A percentile compares a stretch with the other conserved stretches of the same genome.
phyloP scores from a whole-genome alignment of 202 grass and related monocot species.

The Zoysia matrella region DNA sequence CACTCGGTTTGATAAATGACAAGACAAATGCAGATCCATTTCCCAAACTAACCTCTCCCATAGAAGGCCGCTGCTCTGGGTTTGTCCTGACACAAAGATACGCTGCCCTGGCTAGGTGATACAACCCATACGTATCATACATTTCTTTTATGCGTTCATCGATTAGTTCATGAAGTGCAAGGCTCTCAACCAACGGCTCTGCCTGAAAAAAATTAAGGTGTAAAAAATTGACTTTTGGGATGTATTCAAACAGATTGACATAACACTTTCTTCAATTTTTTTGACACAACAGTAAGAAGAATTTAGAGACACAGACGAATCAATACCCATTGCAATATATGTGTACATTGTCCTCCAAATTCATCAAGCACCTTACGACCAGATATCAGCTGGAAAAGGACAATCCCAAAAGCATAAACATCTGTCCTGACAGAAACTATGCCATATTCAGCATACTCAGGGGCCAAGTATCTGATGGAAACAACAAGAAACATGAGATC shows the following conservation, averaged over 20 bases:
- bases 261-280: too few relatives aligned
- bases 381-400: slow-evolving; percentile 51
- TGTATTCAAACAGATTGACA: slow-evolving; percentile 20
- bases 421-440: too few relatives aligned
- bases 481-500: slow-evolving; percentile 10
- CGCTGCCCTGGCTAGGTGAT: slow-evolving; percentile 61
- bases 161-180: slow-evolving; percentile 27
- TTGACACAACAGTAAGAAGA: neutral
- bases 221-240: slow-evolving; percentile 7
- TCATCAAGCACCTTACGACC: slow-evolving; percentile 60
- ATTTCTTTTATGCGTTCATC: slow-evolving; percentile 58
- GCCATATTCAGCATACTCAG: slow-evolving; percentile 43
- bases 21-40: neutral
- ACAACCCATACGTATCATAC: slow-evolving; percentile 62
- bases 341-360: slow-evolving; percentile 46
- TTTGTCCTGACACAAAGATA: slow-evolving; percentile 72
- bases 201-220: slow-evolving; percentile 41
- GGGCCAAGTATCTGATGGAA: slow-evolving; percentile 58
- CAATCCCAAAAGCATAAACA: too few relatives aligned
- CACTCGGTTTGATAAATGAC: neutral
- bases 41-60: slow-evolving; percentile 62
- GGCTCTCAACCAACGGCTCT: slow-evolving; percentile 61
- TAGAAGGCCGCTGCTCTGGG: slow-evolving; percentile 66
- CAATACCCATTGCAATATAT: slow-evolving; percentile 74
- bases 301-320: slow-evolving; percentile 10